Evolutionary conservation across 2,329 filamentous ascomycete genomes (phyloP).

Genomic region (Fusarium acutatum): DNA sequence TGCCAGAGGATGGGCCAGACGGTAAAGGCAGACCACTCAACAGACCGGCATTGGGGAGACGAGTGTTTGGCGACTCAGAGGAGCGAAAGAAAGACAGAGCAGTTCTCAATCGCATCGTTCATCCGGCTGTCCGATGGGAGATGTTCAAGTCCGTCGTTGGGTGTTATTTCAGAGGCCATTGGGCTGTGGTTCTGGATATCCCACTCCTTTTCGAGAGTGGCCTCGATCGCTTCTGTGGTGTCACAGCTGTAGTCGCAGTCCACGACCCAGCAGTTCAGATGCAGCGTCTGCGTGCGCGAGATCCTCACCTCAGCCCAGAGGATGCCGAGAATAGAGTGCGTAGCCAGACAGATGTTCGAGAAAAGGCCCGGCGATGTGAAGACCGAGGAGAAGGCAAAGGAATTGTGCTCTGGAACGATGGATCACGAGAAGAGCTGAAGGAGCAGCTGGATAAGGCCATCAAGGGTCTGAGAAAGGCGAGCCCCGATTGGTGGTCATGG

Average conservation of each 20-base stretch:
- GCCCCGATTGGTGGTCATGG: constrained; percentile 87
- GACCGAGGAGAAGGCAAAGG: constrained; percentile 71
- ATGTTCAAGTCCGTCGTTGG: constrained; percentile 80
- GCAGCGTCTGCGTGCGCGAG: constrained; percentile 75
- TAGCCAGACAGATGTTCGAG: constrained; percentile 85
- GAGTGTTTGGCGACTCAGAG: constrained; percentile 84
- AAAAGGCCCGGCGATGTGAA: constrained; percentile 81
- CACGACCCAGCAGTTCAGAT: constrained; percentile 84
- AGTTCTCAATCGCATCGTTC: constrained; percentile 88
- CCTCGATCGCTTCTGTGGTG: constrained; percentile 86
- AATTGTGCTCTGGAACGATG: constrained; percentile 92
- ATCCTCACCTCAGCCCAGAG: constrained; percentile 80
- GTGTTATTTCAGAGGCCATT: constrained; percentile 77
- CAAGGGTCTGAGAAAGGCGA: constrained; percentile 65
- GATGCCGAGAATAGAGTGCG: constrained; percentile 87
- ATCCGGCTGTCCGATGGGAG: constrained; percentile 85
- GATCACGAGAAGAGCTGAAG: constrained; percentile 73
- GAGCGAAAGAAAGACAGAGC: constrained; percentile 76
- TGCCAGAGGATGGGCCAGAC: constrained; percentile 62
- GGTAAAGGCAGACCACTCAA: constrained; percentile 81
- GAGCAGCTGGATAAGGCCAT: constrained; percentile 73
- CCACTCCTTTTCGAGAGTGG: constrained; percentile 90
- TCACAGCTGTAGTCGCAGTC: constrained; percentile 87
- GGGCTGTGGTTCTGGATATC: constrained; percentile 93
- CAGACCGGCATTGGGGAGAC: constrained; percentile 81